These are phyloP conservation scores for Hypoxylon sp. DNA, from an alignment of 2,329 filamentous ascomycete genomes.

Conservation along the genomic window DNA sequence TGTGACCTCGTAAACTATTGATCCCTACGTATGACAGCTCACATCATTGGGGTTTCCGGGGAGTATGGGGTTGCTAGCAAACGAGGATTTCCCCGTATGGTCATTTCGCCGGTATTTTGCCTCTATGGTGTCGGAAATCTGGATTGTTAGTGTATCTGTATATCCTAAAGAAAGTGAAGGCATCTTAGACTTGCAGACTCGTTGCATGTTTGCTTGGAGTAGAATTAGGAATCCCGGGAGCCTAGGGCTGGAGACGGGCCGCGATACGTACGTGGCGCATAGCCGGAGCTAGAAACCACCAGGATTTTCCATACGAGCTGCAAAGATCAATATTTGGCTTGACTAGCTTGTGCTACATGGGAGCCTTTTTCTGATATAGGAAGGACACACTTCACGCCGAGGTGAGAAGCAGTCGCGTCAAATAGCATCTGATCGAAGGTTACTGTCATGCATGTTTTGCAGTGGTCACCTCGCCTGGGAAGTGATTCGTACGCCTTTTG, in stretches of 20 bases:
- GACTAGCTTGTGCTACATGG: background rate
- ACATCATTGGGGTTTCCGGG: background rate
- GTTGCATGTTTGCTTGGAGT: too few species aligned
- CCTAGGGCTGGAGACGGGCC: too few species aligned
- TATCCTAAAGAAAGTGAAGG: too few species aligned
- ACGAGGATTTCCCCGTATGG: background rate
- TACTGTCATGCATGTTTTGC: too few species aligned
- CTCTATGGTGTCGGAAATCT: background rate
- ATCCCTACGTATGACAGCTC: background rate
- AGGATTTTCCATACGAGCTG: too few species aligned
- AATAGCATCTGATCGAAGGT: constrained; percentile 4
- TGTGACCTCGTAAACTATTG: constrained; percentile 3
- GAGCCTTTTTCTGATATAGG: background rate
- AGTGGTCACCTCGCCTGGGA: too few species aligned
- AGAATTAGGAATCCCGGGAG: too few species aligned
- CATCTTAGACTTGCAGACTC: too few species aligned
- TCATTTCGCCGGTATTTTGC: constrained; percentile 5
- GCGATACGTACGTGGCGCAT: too few species aligned
- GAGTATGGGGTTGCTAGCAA: constrained; percentile 1
- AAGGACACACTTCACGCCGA: constrained; percentile 3
- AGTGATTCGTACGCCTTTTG: too few species aligned
- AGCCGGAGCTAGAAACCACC: too few species aligned
- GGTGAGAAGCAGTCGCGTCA: background rate
- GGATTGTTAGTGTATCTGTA: constrained; percentile 8
- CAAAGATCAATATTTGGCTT: too few species aligned